These are phyloP conservation scores for Aegilops umbellulata DNA, from an alignment of 176 grass and related monocot species.

Conservation along the genomic window DNA sequence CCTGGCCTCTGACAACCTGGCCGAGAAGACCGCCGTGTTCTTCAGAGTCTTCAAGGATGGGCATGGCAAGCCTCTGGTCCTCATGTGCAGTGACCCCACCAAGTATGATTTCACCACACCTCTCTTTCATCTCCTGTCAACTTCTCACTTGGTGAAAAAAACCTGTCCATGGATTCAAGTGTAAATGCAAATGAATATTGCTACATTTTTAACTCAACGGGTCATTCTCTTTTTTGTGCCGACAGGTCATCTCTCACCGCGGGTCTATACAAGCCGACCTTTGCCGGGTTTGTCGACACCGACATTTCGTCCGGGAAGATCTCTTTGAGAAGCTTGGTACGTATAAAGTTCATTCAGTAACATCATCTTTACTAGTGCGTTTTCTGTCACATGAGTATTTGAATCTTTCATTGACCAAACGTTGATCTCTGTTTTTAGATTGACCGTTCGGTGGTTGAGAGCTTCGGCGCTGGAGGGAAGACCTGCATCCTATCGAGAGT, in stretches of 20 bases:
- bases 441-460: slow-evolving; percentile 74
- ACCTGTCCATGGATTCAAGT: too few species aligned
- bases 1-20: slow-evolving; percentile 39
- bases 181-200: too few species aligned
- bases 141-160: background rate
- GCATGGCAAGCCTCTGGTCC: slow-evolving; percentile 50
- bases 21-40: slow-evolving; percentile 59
- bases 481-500: slow-evolving; percentile 69
- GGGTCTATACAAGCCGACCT: slow-evolving; percentile 56
- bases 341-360: background rate
- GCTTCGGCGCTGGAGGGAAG: slow-evolving; percentile 47
- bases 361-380: background rate
- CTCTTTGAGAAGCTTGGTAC: slow-evolving; percentile 60
- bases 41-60: slow-evolving; percentile 59
- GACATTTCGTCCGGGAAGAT: slow-evolving; percentile 58
- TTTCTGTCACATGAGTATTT: too few species aligned
- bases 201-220: background rate
- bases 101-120: slow-evolving; percentile 19
- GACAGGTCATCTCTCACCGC: slow-evolving; percentile 52
- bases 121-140: background rate
- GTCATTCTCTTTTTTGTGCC: background rate
- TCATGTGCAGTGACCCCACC: slow-evolving; percentile 79
- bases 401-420: background rate
- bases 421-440: slow-evolving; percentile 5
- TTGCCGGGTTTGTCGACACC: slow-evolving; percentile 56